Base-by-base conservation (phyloP, 179 eudicot species). In the Spinacia oleracea region DNA sequence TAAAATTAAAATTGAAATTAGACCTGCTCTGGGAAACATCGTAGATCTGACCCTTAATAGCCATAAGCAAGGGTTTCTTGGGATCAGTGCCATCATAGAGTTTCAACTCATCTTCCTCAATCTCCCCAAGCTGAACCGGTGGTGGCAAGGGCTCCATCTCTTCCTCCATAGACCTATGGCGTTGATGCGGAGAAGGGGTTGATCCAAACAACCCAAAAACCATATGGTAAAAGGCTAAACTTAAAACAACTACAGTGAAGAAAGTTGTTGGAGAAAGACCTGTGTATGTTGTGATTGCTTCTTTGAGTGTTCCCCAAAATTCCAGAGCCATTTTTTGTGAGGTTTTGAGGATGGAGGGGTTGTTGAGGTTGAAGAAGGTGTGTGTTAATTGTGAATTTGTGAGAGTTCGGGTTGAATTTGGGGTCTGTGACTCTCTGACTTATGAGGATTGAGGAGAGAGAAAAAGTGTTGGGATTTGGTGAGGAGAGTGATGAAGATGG, bases 11-110 rank as follows among this genome's bases (percentile, higher is more conserved):
- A 59, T 35, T 43, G 32, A 10, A 75, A 56, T 8, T 1, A 9
- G 25, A 92, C 97, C 95, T 88, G 93, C 96, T 89, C 51, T 92
- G 92, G 0, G 97, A 85, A 38, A 92, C 92, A 81, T 91, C 95
- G 81, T 92, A 92, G 90, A 92, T 92, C 95, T 91, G 97, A 50
- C 90, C 90, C 82, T 92, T 92, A 77, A 92, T 92, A 3, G 95
- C 93, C 93, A 92, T 89, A 55, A 92, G 92, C 89, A 92, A 81
- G 27, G 97, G 97, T 83, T 91, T 92, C 59, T 84, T 85, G 11
- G 85, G 48, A 76, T 92, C 95, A 23, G 88, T 50, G 0, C 95
- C 95, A 84, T 92, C 91, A 78, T 86, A 91, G 58, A 65, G 75
- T 53, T 85, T 89, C 84, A 92, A 76, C 68, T 91, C 91, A 45